phyloP scores from a whole-genome alignment of 1,284 basidiomycete genomes.

The Irpex sp. region DNA sequence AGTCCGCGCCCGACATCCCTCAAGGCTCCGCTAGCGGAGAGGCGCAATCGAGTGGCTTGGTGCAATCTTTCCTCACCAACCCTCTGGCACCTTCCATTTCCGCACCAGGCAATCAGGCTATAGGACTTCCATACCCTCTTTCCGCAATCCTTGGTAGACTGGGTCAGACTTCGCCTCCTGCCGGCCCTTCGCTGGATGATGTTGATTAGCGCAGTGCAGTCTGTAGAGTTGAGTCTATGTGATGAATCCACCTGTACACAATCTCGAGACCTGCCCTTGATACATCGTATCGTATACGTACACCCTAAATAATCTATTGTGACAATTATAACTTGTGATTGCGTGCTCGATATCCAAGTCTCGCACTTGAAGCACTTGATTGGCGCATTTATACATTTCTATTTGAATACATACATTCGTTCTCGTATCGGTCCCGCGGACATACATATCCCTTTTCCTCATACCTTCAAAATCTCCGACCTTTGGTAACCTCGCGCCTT shows the following conservation, averaged over 20 bases:
- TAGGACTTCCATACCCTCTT: background rate
- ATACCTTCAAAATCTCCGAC: too few species aligned
- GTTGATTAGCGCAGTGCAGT: background rate
- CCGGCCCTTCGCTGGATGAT: constrained; percentile 1
- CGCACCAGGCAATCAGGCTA: background rate
- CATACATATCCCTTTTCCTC: background rate
- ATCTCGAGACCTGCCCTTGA: background rate
- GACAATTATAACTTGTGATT: too few species aligned
- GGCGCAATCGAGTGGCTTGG: background rate
- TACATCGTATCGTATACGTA: too few species aligned
- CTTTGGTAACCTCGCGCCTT: too few species aligned
- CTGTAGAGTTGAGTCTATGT: background rate
- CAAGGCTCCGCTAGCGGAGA: background rate
- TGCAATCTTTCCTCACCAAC: background rate
- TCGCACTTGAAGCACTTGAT: background rate
- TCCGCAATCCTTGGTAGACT: background rate
- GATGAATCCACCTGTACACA: background rate
- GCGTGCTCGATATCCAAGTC: too few species aligned
- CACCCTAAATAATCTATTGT: too few species aligned
- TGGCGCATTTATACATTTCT: background rate
- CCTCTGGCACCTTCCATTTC: background rate
- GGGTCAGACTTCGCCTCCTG: background rate
- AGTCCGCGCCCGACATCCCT: background rate
- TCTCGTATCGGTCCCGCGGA: too few species aligned
- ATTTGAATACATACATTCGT: background rate